Evolutionary conservation across 2,329 filamentous ascomycete species (phyloP), one percentile per base, ranked within the genome.

Genomic region (Hypomyces perniciosus): DNA sequence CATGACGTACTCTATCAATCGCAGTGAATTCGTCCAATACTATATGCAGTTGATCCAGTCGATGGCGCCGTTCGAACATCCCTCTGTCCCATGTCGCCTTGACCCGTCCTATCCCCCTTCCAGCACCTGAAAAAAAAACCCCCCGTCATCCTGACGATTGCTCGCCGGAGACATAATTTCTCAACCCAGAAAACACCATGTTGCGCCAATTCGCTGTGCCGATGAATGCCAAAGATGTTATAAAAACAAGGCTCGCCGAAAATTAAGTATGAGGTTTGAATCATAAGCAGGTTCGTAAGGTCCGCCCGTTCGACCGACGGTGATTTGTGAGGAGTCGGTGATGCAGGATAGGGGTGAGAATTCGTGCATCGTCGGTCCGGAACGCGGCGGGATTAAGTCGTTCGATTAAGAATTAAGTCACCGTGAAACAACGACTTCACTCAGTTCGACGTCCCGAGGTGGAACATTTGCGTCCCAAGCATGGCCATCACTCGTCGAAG

Each of bases 351-450:
- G 20, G 29, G 20, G 20, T 30, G 35, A 48, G 38, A 28, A 10
- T 13, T 31, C 5, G 44, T 26, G 20, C 37, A 52, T 53, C 29
- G 39, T 48, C 38, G 33, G 33, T 37, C 12, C 28, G 12, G 34
- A 39, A 42, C 26, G n/a, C n/a, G 48, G 33, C 28, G 48, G 55
- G 64, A 63, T 45, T 20, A 20, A 20, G 20, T 20, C 12, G 6
- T 53, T 35, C 28, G 48, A 39, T 35, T 29, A 8, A 20, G 10
- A 53, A 38, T 37, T 8, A 13, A 37, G 28, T 54, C 41, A 72
- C 54, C 72, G 65, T 39, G 68, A 61, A 35, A 75, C 68, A 29
- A 73, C 70, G 28, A 77, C 71, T 50, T 76, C 74, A 53, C 68
- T 72, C 10, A 76, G 57, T 52, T 76, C 74, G 46, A 71, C 70